These are phyloP conservation scores for Craterostigma plantagineum DNA, from an alignment of 257 asterid species.

Conservation along the genomic window DNA sequence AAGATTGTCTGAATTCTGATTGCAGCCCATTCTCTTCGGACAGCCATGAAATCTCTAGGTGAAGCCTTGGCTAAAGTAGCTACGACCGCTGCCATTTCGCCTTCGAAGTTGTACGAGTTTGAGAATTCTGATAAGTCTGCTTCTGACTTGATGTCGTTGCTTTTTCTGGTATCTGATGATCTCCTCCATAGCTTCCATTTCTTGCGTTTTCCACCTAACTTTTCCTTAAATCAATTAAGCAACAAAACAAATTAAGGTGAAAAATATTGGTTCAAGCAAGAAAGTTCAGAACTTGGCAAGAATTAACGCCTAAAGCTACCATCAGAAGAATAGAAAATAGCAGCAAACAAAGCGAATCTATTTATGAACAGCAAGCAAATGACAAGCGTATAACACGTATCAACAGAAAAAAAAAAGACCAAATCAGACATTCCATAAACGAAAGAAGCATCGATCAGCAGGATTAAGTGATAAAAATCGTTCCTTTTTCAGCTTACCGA, in stretches of 20 bases:
- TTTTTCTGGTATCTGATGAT: slow-evolving; percentile 38
- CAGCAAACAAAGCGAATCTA: too few relatives aligned
- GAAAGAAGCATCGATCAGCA: background rate
- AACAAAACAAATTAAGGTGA: background rate
- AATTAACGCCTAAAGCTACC: background rate
- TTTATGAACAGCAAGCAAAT: too few relatives aligned
- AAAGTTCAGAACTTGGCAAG: too few relatives aligned
- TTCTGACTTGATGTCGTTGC: slow-evolving; percentile 19
- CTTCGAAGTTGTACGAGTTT: slow-evolving; percentile 21
- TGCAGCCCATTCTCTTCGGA: slow-evolving; percentile 80
- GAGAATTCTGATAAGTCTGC: slow-evolving; percentile 37
- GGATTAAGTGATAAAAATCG: background rate
- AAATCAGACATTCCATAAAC: background rate
- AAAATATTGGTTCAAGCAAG: too few relatives aligned
- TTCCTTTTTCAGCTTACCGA: slow-evolving; percentile 17
- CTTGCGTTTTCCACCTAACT: slow-evolving; percentile 40
- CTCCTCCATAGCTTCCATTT: slow-evolving; percentile 97
- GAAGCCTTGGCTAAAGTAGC: slow-evolving; percentile 72
- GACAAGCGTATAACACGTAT: background rate
- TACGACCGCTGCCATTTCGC: slow-evolving; percentile 66
- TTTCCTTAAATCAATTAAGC: slow-evolving; percentile 21
- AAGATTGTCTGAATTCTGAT: slow-evolving; percentile 66
- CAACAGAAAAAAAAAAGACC: background rate
- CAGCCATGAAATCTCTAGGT: slow-evolving; percentile 54
- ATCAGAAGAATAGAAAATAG: background rate